Conservation (phyloP, 2,329 filamentous ascomycete species). For the Thermochaetoides dissita region DNA sequence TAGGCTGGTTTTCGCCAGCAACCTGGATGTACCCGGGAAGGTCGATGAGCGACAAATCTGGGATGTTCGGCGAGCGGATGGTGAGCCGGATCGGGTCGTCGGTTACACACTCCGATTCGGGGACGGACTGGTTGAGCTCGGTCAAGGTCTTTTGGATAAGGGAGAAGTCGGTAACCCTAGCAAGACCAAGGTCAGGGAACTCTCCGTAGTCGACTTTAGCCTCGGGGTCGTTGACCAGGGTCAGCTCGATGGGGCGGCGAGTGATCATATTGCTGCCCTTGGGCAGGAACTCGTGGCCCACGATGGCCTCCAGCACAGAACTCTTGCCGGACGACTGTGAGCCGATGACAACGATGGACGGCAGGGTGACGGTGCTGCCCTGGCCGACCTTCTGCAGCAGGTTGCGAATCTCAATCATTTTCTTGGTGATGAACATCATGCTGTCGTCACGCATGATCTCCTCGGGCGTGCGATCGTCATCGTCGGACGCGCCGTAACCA, state of each 20-base stretch:
- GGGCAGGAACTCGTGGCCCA: conserved; percentile 92
- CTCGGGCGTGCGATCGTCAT: conserved; percentile 45
- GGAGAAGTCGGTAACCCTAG: conserved; percentile 80
- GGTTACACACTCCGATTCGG: conserved; percentile 80
- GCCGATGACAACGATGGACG: conserved; percentile 97
- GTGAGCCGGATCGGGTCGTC: conserved; percentile 94
- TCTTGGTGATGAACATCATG: conserved; percentile 98
- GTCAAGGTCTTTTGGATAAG: conserved; percentile 88
- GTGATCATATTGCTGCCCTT: conserved; percentile 99
- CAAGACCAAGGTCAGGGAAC: conserved; percentile 80
- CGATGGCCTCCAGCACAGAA: conserved; percentile 90
- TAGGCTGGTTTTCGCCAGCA: conserved; percentile 75
- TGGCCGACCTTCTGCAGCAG: conserved; percentile 87
- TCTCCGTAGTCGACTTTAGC: conserved; percentile 84
- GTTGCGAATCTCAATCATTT: conserved; percentile 97
- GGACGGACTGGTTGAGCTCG: conserved; percentile 85
- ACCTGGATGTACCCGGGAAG: conserved; percentile 97
- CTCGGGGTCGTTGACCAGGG: conserved; percentile 85
- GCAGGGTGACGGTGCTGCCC: conserved; percentile 72
- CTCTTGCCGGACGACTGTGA: conserved; percentile 98
- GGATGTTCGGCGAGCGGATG: conserved; percentile 90
- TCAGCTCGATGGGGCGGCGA: conserved; percentile 85
- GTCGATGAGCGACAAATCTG: conserved; percentile 90
- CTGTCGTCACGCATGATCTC: conserved; percentile 78
- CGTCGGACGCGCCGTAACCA: conserved; percentile 55